These are phyloP conservation scores for Protomyces lactucae-debilis DNA, from an alignment of 1,139 yeast genomes.

Conservation along the genomic window DNA sequence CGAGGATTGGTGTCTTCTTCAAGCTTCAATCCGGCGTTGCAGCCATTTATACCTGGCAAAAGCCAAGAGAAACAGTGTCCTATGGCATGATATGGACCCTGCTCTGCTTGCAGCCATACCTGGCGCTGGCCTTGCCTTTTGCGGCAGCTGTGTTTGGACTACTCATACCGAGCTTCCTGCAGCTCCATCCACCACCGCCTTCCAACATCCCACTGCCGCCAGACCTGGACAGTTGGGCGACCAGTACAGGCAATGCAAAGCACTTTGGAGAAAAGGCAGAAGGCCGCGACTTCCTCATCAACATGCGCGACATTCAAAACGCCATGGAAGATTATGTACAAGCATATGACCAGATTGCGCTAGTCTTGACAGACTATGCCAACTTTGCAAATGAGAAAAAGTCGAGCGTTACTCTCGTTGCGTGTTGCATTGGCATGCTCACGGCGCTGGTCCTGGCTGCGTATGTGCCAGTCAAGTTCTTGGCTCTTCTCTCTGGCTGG, in stretches of 20 bases:
- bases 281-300: conserved; percentile 37
- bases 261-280: conserved; percentile 22
- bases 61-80: conserved; percentile 16
- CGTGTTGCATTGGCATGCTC: conserved; percentile 1
- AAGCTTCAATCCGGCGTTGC: conserved; percentile 6
- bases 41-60: conserved; percentile 10
- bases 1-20: conserved; percentile 18
- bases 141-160: conserved; percentile 53
- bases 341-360: conserved; percentile 31
- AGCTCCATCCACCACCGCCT: conserved; percentile 58
- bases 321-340: conserved; percentile 34
- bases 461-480: conserved; percentile 14
- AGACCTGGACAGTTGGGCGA: conserved; percentile 22
- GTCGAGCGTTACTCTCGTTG: conserved; percentile 10
- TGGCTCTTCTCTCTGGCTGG: conserved; percentile 16
- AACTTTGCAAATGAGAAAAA: conserved; percentile 25
- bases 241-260: conserved; percentile 18
- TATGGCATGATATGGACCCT: conserved; percentile 23
- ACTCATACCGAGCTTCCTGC: conserved; percentile 65
- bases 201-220: conserved; percentile 29
- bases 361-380: conserved; percentile 29
- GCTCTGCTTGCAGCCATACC: conserved; percentile 59
- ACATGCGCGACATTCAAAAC: conserved; percentile 45
- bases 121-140: conserved; percentile 62
- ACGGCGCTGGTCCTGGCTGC: conserved; percentile 3